Conservation (phyloP, 2,329 filamentous ascomycete genomes). For the Podosphaera leucotricha region DNA sequence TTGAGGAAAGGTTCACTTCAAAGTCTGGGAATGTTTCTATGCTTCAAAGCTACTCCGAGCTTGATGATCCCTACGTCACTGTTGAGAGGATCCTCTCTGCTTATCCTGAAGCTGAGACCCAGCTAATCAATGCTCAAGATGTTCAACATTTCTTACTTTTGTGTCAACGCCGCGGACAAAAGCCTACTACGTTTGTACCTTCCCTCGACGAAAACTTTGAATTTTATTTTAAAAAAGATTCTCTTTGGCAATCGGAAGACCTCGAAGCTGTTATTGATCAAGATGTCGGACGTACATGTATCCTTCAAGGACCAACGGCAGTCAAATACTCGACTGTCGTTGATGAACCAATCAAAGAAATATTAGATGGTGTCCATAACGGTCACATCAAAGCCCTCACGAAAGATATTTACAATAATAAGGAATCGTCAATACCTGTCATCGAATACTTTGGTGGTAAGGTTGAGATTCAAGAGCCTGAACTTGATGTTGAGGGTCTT, state of each 20-base stretch:
- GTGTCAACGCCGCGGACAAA: slow-evolving; percentile 78
- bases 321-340: slow-evolving; percentile 73
- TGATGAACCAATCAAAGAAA: slow-evolving; percentile 87
- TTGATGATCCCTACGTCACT: slow-evolving; percentile 56
- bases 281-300: slow-evolving; percentile 88
- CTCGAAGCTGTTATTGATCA: slow-evolving; percentile 86
- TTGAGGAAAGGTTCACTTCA: slow-evolving; percentile 89
- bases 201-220: slow-evolving; percentile 94
- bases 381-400: slow-evolving; percentile 64
- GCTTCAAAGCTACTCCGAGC: slow-evolving; percentile 73
- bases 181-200: slow-evolving; percentile 90
- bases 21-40: slow-evolving; percentile 47
- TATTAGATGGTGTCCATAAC: slow-evolving; percentile 74
- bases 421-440: slow-evolving; percentile 52
- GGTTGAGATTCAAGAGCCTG: slow-evolving; percentile 45
- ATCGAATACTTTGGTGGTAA: slow-evolving; percentile 94
- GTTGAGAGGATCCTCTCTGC: slow-evolving; percentile 57
- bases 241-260: slow-evolving; percentile 96
- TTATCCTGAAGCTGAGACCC: slow-evolving; percentile 68
- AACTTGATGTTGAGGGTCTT: slow-evolving; percentile 64
- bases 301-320: slow-evolving; percentile 83
- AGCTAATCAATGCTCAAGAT: slow-evolving; percentile 95
- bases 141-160: slow-evolving; percentile 90
- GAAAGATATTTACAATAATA: slow-evolving; percentile 53
- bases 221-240: slow-evolving; percentile 99